phyloP scores from a whole-genome alignment of 768 basidiomycete species.

The Phlebiopsis gigantea region DNA sequence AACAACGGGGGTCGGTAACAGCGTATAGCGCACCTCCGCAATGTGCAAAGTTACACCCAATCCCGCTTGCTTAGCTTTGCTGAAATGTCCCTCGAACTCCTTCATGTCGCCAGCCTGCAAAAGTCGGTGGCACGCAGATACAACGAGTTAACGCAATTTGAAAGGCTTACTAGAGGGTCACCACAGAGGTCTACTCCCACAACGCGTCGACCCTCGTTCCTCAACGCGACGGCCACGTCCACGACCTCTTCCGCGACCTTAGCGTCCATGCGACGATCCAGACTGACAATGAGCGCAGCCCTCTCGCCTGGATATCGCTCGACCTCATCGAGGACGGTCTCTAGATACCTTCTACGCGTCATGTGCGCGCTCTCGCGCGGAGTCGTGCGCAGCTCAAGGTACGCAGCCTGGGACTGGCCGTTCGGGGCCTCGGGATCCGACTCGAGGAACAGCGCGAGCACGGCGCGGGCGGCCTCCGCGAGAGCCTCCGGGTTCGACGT shows the following conservation, averaged over 20 bases:
- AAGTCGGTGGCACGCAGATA: conserved; percentile 1
- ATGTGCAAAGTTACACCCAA: conserved; percentile 77
- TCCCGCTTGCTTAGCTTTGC: conserved; percentile 50
- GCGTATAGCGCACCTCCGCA: conserved; percentile 54
- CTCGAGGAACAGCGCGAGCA: conserved; percentile 59
- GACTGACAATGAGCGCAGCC: conserved; percentile 57
- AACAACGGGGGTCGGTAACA: neutral
- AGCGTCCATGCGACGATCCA: conserved; percentile 67
- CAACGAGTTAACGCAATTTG: conserved; percentile 5
- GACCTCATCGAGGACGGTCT: conserved; percentile 59
- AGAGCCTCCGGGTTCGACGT: conserved; percentile 58
- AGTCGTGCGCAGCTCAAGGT: conserved; percentile 82
- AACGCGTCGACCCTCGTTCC: conserved; percentile 50
- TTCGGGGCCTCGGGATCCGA: conserved; percentile 14
- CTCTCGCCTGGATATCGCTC: conserved; percentile 46
- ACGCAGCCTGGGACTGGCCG: conserved; percentile 49
- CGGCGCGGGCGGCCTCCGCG: conserved; percentile 52
- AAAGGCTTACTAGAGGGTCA: conserved; percentile 42
- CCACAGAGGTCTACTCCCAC: conserved; percentile 83
- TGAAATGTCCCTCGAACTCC: conserved; percentile 45
- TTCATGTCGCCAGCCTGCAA: conserved; percentile 50
- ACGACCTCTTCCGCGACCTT: conserved; percentile 51
- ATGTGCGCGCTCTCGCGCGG: conserved; percentile 57
- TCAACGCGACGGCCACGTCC: conserved; percentile 49
- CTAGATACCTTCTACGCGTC: conserved; percentile 56